phyloP scores from a whole-genome alignment of 768 basidiomycete genomes.

The Albatrellus ellisii region DNA sequence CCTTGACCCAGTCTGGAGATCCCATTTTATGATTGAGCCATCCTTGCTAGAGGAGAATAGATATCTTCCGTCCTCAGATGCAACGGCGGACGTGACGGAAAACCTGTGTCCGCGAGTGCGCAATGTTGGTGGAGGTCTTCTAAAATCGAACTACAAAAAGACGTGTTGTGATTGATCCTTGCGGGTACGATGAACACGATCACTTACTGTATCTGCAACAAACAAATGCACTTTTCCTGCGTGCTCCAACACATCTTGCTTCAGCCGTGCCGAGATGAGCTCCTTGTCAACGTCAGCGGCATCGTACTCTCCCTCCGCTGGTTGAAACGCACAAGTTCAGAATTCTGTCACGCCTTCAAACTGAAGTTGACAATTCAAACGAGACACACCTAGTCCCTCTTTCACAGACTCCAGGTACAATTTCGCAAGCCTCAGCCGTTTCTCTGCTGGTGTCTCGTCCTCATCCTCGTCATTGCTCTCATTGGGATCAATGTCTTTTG shows the following conservation, averaged over 20 bases:
- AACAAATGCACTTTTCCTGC: conserved; percentile 80
- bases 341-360: no score
- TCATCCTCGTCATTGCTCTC: conserved; percentile 75
- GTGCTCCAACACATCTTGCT: conserved; percentile 85
- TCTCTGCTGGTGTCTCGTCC: conserved; percentile 86
- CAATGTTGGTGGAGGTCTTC: conserved; percentile 33
- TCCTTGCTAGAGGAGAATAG: conserved; percentile 91
- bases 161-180: no score
- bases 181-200: no score
- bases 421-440: conserved; percentile 81
- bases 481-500: conserved; percentile 36
- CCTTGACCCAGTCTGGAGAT: conserved; percentile 57
- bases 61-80: conserved; percentile 55
- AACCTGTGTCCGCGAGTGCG: conserved; percentile 64
- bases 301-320: conserved; percentile 84
- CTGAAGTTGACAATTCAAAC: no score
- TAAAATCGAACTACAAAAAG: conserved; percentile 48
- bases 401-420: conserved; percentile 82
- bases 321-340: neutral
- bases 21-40: conserved; percentile 81
- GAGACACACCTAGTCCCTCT: conserved; percentile 44
- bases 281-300: conserved; percentile 94
- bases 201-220: conserved; percentile 56
- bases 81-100: conserved; percentile 70
- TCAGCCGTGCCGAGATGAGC: conserved; percentile 78